Evolutionary conservation across 2,329 filamentous ascomycete species (phyloP).

Genomic region (Aspergillus intermedius): DNA sequence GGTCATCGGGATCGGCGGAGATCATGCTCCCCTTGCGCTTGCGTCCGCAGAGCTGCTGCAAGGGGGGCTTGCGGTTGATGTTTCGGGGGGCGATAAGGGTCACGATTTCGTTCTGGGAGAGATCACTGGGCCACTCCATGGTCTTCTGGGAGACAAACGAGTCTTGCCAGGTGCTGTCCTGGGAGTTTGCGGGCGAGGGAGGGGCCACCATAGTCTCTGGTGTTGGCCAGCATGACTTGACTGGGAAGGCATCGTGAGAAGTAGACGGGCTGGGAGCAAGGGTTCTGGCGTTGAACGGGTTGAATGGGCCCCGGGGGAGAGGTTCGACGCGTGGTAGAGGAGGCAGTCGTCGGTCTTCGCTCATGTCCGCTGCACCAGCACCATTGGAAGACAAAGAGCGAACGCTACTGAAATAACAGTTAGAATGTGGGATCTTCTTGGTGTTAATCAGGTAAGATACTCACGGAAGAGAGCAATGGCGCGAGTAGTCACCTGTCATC

Average conservation of each 20-base stretch:
- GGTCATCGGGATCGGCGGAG: conserved; percentile 29
- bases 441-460: conserved; percentile 7
- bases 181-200: conserved; percentile 33
- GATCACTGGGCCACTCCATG: conserved; percentile 28
- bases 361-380: conserved; percentile 19
- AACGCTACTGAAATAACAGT: conserved; percentile 11
- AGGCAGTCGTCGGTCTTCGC: conserved; percentile 31
- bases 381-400: conserved; percentile 17
- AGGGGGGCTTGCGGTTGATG: conserved; percentile 33
- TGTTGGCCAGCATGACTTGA: conserved; percentile 26
- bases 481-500: conserved; percentile 22
- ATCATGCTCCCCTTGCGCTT: conserved; percentile 32
- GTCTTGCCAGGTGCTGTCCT: conserved; percentile 32
- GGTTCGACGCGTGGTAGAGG: conserved; percentile 33
- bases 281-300: conserved; percentile 25
- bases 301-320: conserved; percentile 33
- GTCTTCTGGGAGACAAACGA: conserved; percentile 24
- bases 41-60: conserved; percentile 34
- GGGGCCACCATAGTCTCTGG: conserved; percentile 26
- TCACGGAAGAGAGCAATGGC: conserved; percentile 33
- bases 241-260: conserved; percentile 28
- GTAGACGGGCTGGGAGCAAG: conserved; percentile 27
- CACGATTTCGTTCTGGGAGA: conserved; percentile 28
- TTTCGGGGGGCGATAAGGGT: conserved; percentile 29
- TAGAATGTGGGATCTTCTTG: conserved; percentile 4